phyloP scores from a whole-genome alignment of 2,329 filamentous ascomycete genomes.

The Diaporthe aspalathi region DNA sequence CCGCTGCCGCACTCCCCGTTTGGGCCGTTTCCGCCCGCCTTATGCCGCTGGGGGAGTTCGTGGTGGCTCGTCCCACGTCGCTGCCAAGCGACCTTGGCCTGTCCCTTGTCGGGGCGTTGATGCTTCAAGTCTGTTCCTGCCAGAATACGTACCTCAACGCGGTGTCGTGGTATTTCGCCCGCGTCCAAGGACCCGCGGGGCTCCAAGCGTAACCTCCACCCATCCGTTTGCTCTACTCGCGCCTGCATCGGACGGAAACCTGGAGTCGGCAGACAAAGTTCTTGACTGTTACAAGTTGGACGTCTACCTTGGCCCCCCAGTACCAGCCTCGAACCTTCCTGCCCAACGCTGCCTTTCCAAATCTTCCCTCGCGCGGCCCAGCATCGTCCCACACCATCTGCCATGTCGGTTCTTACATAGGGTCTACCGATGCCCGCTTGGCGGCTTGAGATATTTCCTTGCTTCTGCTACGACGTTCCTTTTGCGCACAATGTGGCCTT shows the following conservation, averaged over 20 bases:
- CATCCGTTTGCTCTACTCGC: neutral
- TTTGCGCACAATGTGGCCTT: constrained; percentile 6
- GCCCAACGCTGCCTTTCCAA: neutral
- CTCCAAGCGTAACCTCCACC: neutral
- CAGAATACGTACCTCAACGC: neutral
- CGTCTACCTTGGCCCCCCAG: constrained; percentile 1
- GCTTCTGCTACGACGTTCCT: constrained; percentile 19
- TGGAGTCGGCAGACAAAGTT: constrained; percentile 30
- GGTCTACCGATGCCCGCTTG: constrained; percentile 11
- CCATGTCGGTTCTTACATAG: constrained; percentile 24
- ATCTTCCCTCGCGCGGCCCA: neutral
- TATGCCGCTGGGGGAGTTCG: constrained; percentile 16
- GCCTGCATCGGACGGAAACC: constrained; percentile 30
- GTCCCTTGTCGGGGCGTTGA: constrained; percentile 10
- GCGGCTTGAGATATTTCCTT: neutral
- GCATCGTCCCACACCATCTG: constrained; percentile 18
- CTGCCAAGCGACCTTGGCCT: neutral
- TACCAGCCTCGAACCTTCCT: constrained; percentile 19
- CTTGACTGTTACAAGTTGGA: constrained; percentile 30
- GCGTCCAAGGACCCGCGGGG: constrained; percentile 9
- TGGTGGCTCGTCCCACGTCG: constrained; percentile 13
- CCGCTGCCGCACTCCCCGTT: constrained; percentile 16
- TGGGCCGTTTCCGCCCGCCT: constrained; percentile 19
- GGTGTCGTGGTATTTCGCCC: neutral
- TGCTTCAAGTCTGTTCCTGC: constrained; percentile 5